Evolutionary conservation across 2,329 filamentous ascomycete species (phyloP), one percentile per base, ranked within the genome.

Genomic region (Fusarium globosum): DNA sequence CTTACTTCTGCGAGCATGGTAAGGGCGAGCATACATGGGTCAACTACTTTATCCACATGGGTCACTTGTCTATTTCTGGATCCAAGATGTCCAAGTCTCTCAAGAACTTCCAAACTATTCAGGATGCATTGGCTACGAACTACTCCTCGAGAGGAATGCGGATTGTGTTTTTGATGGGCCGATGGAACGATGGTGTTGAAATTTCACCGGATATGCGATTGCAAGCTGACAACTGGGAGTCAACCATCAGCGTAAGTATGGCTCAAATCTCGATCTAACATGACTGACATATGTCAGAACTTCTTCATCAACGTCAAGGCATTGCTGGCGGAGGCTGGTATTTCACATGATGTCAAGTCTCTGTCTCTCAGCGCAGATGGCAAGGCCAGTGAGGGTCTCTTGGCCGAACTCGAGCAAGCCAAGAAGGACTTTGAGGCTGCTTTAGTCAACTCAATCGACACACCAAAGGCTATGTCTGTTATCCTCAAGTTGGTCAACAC

Each of bases 21-120:
- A 86, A 87, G 80, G 83, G 81, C 52, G 85, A 87, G 76, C 87
- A 89, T 76, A 94, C 94, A 68, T 97, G 96, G 96, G 93, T 97
- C 57, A 97, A 96, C 80, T 97, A 98, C 83, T 98, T 98, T 83
- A 80, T 98, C 21, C 96, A 98, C 80, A 98, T 97, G 92, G 96
- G 96, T 0, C 96, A 98, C 80, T 84, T 98, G 53, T 83, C 82
- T 11, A 98, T 98, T 65, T 90, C 92, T 33, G 95, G 96, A 1
- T 94, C 92, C 28, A 98, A 98, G 82, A 98, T 98, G 96, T 96
- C 93, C 65, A 98, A 98, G 82, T 94, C 91, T 21, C 84, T 98
- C 65, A 98, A 98, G 85, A 98, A 98, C 82, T 98, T 98, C 82
- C 94, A 94, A 45, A 97, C 96, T 0, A 97, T 98, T 71, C 89